phyloP scores from a whole-genome alignment of 148 eudicot genomes.

The Salicornia ramosissima region DNA sequence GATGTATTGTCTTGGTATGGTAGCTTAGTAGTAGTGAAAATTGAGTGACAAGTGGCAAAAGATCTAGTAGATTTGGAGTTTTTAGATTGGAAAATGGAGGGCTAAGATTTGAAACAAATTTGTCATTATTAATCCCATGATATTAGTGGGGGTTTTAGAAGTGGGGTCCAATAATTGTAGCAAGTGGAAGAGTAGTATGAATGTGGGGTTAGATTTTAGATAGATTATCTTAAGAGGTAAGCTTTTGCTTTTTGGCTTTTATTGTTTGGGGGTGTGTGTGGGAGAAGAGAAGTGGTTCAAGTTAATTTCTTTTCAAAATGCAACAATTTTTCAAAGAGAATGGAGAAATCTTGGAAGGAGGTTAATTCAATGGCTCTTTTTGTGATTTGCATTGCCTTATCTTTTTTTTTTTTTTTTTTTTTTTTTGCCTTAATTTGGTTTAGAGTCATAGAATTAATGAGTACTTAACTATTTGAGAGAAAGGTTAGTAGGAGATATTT shows the following conservation, averaged over 20 bases:
- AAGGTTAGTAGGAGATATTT: neutral
- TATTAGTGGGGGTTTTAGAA: neutral
- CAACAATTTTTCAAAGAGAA: neutral
- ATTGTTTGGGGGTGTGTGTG: constrained; percentile 23
- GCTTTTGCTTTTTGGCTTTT: constrained; percentile 21
- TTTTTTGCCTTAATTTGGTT: constrained; percentile 7
- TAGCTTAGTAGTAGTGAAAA: neutral
- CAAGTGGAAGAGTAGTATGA: constrained; percentile 20
- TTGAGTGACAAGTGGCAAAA: constrained; percentile 15
- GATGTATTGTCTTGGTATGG: neutral
- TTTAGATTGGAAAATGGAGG: constrained; percentile 5
- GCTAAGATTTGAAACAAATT: neutral
- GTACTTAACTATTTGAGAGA: neutral
- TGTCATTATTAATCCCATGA: constrained; percentile 1
- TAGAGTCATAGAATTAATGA: neutral
- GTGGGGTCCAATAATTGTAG: constrained; percentile 1
- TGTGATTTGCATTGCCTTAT: constrained; percentile 1
- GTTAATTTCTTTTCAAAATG: constrained; percentile 10
- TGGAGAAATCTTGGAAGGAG: neutral
- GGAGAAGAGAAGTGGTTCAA: constrained; percentile 12
- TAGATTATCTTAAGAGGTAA: constrained; percentile 20
- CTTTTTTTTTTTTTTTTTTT: neutral
- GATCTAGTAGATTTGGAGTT: neutral
- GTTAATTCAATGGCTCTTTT: neutral
- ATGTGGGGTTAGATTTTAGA: constrained; percentile 7